These are phyloP conservation scores for Lineolata rhizophorae DNA, from an alignment of 495 filamentous ascomycete species.

Conservation along the genomic window DNA sequence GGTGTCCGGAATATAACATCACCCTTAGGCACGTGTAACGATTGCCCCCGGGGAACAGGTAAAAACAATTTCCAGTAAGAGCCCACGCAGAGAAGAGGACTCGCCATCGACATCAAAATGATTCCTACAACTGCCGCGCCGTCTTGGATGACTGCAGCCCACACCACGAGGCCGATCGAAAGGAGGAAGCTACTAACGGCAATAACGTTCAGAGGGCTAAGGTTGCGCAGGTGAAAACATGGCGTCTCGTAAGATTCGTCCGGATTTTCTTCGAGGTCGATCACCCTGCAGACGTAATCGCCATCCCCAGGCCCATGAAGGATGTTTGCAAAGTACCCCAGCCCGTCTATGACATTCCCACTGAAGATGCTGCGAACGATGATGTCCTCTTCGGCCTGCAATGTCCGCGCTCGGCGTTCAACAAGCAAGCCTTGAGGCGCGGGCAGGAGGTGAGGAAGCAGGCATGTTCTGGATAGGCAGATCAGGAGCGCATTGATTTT, in stretches of 20 bases:
- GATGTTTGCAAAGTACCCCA: conserved; percentile 40
- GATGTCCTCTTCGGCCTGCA: conserved; percentile 27
- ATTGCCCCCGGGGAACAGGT: too few species aligned
- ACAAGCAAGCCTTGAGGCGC: conserved; percentile 43
- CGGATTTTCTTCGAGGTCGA: conserved; percentile 22
- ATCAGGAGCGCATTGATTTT: conserved; percentile 32
- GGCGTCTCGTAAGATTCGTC: neutral
- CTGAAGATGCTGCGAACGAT: conserved; percentile 34
- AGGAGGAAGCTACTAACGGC: conserved; percentile 26
- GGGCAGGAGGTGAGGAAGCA: conserved; percentile 41
- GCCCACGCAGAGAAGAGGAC: conserved; percentile 31
- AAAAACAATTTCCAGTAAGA: conserved; percentile 19
- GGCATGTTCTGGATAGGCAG: conserved; percentile 30
- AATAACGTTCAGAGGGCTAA: conserved; percentile 26
- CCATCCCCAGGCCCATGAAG: conserved; percentile 30
- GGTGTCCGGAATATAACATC: conserved; percentile 40
- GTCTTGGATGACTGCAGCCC: conserved; percentile 27
- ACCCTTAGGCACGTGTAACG: conserved; percentile 24
- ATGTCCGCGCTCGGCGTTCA: conserved; percentile 30
- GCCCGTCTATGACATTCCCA: conserved; percentile 27
- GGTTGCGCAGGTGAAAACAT: neutral
- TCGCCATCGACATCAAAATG: conserved; percentile 26
- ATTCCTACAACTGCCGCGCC: conserved; percentile 22
- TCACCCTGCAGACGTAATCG: conserved; percentile 24
- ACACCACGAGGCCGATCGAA: conserved; percentile 21